Percentiles rank a stretch among this genome's conserved stretches.
phyloP scores from a whole-genome alignment of 768 basidiomycete genomes.

The Phylloporus rhodoxanthus region DNA sequence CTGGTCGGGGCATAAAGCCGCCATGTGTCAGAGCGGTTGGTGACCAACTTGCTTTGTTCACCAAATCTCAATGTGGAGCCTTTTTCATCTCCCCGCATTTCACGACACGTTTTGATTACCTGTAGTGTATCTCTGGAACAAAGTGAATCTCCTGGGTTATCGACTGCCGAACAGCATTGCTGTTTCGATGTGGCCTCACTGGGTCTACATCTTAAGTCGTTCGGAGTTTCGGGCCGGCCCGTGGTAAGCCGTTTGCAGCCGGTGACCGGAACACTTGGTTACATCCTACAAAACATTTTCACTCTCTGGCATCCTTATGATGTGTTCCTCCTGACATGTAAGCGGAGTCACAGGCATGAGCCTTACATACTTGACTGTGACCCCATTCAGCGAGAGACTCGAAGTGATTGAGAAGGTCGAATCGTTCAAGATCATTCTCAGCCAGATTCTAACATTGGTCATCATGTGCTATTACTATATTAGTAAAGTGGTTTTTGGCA shows the following conservation, averaged over 20 bases:
- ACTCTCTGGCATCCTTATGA: too few relatives aligned
- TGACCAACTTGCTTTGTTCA: constrained; percentile 9
- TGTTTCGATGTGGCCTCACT: background rate
- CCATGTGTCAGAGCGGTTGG: background rate
- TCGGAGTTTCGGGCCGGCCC: background rate
- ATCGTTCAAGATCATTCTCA: too few relatives aligned
- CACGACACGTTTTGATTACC: background rate
- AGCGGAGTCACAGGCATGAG: too few relatives aligned
- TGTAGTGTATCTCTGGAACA: background rate
- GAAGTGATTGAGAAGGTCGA: too few relatives aligned
- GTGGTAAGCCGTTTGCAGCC: too few relatives aligned
- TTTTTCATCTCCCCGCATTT: background rate
- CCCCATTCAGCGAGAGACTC: too few relatives aligned
- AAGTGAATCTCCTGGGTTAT: background rate
- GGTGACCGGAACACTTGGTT: too few relatives aligned
- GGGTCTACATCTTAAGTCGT: background rate
- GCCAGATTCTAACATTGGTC: too few relatives aligned
- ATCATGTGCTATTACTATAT: too few relatives aligned
- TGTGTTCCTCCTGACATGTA: too few relatives aligned
- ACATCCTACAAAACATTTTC: background rate
- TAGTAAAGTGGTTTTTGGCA: too few relatives aligned
- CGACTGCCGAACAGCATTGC: background rate
- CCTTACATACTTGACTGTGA: too few relatives aligned
- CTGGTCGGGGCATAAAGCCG: constrained; percentile 15
- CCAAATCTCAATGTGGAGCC: background rate